Evolutionary conservation across 2,329 filamentous ascomycete genomes (phyloP), one percentile per base, ranked within the genome.

Genomic region (Laburnicola sp.): DNA sequence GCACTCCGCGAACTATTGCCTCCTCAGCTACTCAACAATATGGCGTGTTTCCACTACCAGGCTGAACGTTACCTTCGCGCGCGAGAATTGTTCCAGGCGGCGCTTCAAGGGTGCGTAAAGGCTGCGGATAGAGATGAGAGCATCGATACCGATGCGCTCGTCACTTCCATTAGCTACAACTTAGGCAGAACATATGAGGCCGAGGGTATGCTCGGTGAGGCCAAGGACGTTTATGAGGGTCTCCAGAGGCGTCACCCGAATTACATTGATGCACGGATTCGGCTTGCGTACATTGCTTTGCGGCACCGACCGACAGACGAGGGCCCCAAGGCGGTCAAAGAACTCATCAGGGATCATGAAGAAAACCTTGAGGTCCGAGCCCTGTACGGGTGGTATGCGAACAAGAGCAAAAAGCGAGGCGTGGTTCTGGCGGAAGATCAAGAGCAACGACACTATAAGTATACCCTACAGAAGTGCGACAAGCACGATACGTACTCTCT

Each of bases 401-500:
- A 91, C 71, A 91, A 90, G 69, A 87, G 89, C 9, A 91, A 93
- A 73, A 96, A 94, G 75, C 84, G 87, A 50, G 86, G 86, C 3
- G 77, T 83, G 45, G 93, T 94, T 66, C 82, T 97, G 53, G 85
- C 85, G 11, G 92, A 97, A 66, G 95, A 99, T 68, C 86, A 86
- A 30, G 94, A 99, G 72, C 87, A 96, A 64, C 85, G 91, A 3
- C 92, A 97, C 70, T 95, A 95, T 80, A 99, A 97, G 76, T 91
- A 97, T 72, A 97, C 93, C 0, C 78, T 99, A 27, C 91, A 96
- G 70, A 86, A 92, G 60, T 66, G 58, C 3, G 93, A 99, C 77
- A 99, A 97, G 80, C 94, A 99, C 70, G 94, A 99, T 70, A 83
- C 91, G n/a, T 99, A 99, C 71, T 91, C 94, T 3, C 79, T 99